phyloP scores from a whole-genome alignment of 768 basidiomycete genomes.

The Clitopilus hobsonii region DNA sequence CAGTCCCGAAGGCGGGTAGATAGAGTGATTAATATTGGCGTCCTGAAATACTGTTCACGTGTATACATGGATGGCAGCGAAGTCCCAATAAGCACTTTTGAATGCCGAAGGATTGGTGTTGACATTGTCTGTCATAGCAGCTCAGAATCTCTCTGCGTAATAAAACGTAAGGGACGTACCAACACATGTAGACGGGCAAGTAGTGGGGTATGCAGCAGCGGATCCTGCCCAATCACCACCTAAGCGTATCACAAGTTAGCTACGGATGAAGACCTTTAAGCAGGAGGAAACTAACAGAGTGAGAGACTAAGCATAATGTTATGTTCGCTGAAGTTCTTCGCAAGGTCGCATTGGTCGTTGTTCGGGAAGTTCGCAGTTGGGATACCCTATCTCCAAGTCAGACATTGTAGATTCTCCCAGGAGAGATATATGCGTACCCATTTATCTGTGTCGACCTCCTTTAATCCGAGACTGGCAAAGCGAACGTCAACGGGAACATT shows the following conservation, averaged over 20 bases:
- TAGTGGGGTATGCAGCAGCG: conserved; percentile 32
- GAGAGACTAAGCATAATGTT: conserved; percentile 60
- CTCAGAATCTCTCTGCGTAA: not conserved
- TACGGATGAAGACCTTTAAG: not conserved
- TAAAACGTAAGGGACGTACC: conserved; percentile 27
- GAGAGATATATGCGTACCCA: conserved; percentile 32
- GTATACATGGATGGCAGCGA: conserved; percentile 45
- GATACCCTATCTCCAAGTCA: conserved; percentile 37
- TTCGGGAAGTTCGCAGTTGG: conserved; percentile 59
- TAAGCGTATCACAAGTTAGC: conserved; percentile 6
- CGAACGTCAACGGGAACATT: conserved; percentile 37
- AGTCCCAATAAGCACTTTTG: conserved; percentile 58
- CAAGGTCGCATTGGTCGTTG: conserved; percentile 49
- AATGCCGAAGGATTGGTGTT: conserved; percentile 59
- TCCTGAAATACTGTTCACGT: not conserved
- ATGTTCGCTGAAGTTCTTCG: conserved; percentile 46
- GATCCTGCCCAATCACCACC: conserved; percentile 56
- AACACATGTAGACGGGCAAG: conserved; percentile 49
- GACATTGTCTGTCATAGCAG: conserved; percentile 39
- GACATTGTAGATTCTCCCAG: not conserved
- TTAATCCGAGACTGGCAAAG: conserved; percentile 12
- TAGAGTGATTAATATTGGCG: too few species aligned
- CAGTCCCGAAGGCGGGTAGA: too few species aligned
- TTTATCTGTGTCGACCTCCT: conserved; percentile 28
- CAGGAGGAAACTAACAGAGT: conserved; percentile 21